phyloP scores from a whole-genome alignment of 2,329 filamentous ascomycete species.

The Leptographium galeiforme region DNA sequence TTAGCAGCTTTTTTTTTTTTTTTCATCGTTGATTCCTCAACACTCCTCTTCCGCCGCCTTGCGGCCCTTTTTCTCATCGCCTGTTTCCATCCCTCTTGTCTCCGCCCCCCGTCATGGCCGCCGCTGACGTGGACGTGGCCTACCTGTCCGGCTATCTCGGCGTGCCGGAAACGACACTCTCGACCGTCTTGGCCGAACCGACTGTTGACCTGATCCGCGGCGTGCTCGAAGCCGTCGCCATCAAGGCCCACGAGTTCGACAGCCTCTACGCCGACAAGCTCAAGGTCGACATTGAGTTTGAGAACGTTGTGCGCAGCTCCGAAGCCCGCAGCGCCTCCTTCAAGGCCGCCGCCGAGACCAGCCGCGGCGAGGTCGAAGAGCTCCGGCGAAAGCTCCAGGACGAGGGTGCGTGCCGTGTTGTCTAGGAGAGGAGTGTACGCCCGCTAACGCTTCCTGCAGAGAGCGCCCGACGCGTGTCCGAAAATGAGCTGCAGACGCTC shows the following conservation, averaged over 20 bases:
- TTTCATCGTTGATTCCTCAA: background rate
- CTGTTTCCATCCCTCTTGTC: background rate
- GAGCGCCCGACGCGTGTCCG: slow-evolving; percentile 57
- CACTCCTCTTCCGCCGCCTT: background rate
- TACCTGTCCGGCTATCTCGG: slow-evolving; percentile 62
- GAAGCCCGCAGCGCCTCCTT: slow-evolving; percentile 73
- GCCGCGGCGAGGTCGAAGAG: slow-evolving; percentile 70
- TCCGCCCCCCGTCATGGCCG: slow-evolving; percentile 33
- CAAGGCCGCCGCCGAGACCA: slow-evolving; percentile 71
- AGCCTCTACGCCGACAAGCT: slow-evolving; percentile 77
- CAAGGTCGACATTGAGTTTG: slow-evolving; percentile 79
- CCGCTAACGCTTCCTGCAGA: slow-evolving; percentile 36
- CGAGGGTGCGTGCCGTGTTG: slow-evolving; percentile 48
- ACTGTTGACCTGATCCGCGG: slow-evolving; percentile 66
- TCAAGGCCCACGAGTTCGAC: slow-evolving; percentile 73
- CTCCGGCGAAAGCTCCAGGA: slow-evolving; percentile 67
- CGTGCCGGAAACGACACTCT: slow-evolving; percentile 51
- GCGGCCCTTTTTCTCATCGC: background rate
- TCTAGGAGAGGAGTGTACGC: background rate
- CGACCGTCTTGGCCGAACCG: slow-evolving; percentile 48
- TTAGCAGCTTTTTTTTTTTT: background rate
- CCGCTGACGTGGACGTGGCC: slow-evolving; percentile 50
- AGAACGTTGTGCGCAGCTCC: slow-evolving; percentile 72
- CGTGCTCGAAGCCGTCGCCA: slow-evolving; percentile 60
- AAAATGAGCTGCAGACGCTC: slow-evolving; percentile 68